These are phyloP conservation scores for Desmodesmus armatus DNA, from an alignment of 139 green algal genomes.

Conservation along the genomic window DNA sequence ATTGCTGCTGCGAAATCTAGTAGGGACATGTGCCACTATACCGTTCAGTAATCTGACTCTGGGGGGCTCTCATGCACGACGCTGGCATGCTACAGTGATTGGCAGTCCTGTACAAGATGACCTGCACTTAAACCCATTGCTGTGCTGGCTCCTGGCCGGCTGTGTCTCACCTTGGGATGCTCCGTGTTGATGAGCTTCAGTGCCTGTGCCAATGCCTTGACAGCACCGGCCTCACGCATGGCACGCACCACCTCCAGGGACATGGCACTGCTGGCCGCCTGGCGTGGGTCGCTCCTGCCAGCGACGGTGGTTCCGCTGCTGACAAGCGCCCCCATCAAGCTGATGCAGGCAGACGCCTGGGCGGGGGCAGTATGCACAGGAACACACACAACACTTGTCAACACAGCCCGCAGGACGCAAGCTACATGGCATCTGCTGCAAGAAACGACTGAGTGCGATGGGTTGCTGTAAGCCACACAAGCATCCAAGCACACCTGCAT, in stretches of 20 bases:
- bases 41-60: too few species aligned
- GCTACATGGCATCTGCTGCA: too few species aligned
- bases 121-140: too few species aligned
- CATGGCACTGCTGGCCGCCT: constrained; percentile 10
- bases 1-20: too few species aligned
- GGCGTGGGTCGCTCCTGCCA: constrained; percentile 16
- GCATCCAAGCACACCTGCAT: too few species aligned
- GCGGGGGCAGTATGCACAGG: background rate
- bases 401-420: background rate
- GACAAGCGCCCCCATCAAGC: constrained; percentile 52
- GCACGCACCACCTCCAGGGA: constrained; percentile 74
- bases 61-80: too few species aligned
- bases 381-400: background rate
- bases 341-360: constrained; percentile 70
- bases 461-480: too few species aligned
- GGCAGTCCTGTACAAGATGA: too few species aligned
- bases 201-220: constrained; percentile 69
- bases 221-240: constrained; percentile 82
- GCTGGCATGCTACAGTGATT: too few species aligned
- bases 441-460: too few species aligned
- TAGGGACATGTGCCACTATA: too few species aligned
- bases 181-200: constrained; percentile 73
- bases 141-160: too few species aligned
- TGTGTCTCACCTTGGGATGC: constrained; percentile 57
- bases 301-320: constrained; percentile 10